Percentiles rank a stretch among this genome's conserved stretches.
These are phyloP conservation scores for Pleurotus salmoneostramineus DNA, from an alignment of 768 basidiomycete genomes.

Conservation along the genomic window DNA sequence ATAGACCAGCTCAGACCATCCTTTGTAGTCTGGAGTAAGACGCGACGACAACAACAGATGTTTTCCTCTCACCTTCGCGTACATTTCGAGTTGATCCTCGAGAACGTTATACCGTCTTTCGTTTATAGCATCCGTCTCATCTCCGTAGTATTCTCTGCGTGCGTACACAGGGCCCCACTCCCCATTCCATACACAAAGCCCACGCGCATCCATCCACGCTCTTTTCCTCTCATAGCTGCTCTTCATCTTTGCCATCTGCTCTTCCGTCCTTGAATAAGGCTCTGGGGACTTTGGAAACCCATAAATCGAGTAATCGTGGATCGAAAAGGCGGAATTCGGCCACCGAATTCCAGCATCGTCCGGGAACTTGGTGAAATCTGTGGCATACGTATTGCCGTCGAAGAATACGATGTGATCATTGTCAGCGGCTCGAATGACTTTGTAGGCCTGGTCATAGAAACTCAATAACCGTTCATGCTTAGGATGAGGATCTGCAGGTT, in stretches of 20 bases:
- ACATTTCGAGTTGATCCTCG: conserved; percentile 70
- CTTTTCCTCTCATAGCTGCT: conserved; percentile 70
- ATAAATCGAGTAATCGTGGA: conserved; percentile 74
- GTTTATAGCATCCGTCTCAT: conserved; percentile 63
- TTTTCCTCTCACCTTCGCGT: conserved; percentile 44
- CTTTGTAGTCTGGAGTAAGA: conserved; percentile 23
- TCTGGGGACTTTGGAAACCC: conserved; percentile 66
- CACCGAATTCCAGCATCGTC: conserved; percentile 58
- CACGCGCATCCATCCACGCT: conserved; percentile 69
- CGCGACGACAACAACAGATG: too few species aligned
- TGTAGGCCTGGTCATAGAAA: conserved; percentile 68
- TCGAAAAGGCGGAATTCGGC: conserved; percentile 72
- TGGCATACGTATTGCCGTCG: conserved; percentile 82
- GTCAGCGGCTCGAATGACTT: conserved; percentile 69
- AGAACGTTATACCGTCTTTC: conserved; percentile 59
- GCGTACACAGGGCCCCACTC: conserved; percentile 86
- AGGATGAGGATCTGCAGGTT: conserved; percentile 58
- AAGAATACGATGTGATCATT: conserved; percentile 71
- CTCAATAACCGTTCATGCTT: conserved; percentile 57
- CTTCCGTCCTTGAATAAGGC: conserved; percentile 46
- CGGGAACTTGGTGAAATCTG: conserved; percentile 66
- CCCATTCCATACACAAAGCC: conserved; percentile 73
- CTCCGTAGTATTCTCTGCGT: conserved; percentile 53
- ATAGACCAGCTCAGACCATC: conserved; percentile 76
- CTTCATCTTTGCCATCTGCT: conserved; percentile 47